Percentiles rank a stretch among this genome's conserved stretches.
These are phyloP conservation scores for Gossypium raimondii DNA, from an alignment of 345 rosid species.

Conservation along the genomic window DNA sequence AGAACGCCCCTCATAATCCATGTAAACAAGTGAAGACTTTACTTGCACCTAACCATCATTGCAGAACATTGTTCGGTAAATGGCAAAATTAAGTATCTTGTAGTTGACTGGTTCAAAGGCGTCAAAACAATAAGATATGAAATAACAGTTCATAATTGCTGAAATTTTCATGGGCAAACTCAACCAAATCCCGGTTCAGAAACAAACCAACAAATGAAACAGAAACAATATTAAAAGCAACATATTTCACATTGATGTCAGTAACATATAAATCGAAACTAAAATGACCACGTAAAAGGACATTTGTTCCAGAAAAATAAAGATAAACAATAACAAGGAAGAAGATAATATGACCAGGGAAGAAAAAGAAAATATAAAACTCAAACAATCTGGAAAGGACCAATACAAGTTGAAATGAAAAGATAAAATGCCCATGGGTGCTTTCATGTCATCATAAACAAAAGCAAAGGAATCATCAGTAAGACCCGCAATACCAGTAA, in stretches of 20 bases:
- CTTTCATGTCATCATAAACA: not conserved
- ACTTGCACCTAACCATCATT: constrained; percentile 73
- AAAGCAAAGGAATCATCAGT: constrained; percentile 6
- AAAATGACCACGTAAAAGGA: not conserved
- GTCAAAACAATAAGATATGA: not conserved
- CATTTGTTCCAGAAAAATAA: not conserved
- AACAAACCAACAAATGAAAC: not conserved
- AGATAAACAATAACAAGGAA: not conserved
- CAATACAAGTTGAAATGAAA: not conserved
- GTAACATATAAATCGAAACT: not conserved
- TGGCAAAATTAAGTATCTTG: not conserved
- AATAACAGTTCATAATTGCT: not conserved
- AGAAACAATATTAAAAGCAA: not conserved
- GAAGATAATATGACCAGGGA: not conserved
- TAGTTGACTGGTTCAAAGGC: constrained; percentile 2
- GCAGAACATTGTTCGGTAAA: constrained; percentile 15
- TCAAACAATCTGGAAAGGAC: not conserved
- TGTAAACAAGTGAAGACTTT: constrained; percentile 69
- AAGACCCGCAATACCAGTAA: not conserved
- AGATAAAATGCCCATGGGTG: not conserved
- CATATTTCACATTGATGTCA: constrained; percentile 4
- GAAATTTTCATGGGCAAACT: not conserved
- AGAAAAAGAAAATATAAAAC: not conserved
- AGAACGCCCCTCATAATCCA: constrained; percentile 95
- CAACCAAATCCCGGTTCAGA: not conserved